A percentile compares a stretch with the other conserved stretches of the same genome.
Evolutionary conservation across 2,329 filamentous ascomycete genomes (phyloP).

Genomic region (Aspergillus arachidicola): DNA sequence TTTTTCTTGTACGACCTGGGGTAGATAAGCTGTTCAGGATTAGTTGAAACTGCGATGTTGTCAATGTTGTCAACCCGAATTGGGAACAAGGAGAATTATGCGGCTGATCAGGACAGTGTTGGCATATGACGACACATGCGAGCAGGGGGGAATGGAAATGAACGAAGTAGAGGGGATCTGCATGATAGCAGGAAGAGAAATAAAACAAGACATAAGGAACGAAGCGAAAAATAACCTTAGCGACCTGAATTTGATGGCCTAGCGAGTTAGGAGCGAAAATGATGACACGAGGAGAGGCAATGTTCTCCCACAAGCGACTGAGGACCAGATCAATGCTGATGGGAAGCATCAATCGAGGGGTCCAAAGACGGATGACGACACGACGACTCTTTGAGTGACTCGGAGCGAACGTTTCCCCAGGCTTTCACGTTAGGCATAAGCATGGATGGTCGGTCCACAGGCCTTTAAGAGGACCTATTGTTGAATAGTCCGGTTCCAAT

Average conservation of each 20-base stretch:
- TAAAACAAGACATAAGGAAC: background rate
- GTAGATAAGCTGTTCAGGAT: background rate
- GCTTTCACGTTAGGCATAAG: constrained; percentile 14
- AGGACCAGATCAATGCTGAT: background rate
- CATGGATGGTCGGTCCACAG: constrained; percentile 7
- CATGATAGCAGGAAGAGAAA: background rate
- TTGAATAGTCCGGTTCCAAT: constrained; percentile 8
- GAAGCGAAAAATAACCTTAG: background rate
- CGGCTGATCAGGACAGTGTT: background rate
- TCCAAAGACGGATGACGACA: background rate
- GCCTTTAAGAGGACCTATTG: background rate
- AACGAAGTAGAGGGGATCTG: background rate
- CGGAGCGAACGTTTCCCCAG: background rate
- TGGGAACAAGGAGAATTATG: background rate
- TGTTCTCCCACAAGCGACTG: background rate
- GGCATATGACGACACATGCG: no score
- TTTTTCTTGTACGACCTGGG: background rate
- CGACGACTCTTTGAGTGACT: background rate
- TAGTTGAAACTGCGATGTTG: background rate
- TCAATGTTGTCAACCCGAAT: background rate
- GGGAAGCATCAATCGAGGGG: background rate
- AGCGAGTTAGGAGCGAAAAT: background rate
- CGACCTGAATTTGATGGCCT: background rate
- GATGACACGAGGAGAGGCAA: background rate
- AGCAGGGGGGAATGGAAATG: background rate